Conservation (phyloP, 2,329 filamentous ascomycete species). For the Cladosporium sp. region DNA sequence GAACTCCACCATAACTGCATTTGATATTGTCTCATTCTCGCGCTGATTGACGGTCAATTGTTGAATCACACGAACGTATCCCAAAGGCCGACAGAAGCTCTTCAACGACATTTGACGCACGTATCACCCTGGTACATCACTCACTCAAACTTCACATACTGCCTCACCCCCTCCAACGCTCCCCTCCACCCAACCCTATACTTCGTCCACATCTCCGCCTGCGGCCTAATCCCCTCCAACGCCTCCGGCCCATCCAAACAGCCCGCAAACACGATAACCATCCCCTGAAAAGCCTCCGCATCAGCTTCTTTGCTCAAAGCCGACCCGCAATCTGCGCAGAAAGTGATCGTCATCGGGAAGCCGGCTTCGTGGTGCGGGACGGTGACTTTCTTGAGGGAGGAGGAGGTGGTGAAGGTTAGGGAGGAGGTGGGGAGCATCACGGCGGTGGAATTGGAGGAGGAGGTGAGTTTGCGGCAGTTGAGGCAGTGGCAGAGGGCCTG, state of each 20-base stretch:
- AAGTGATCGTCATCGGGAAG: constrained; percentile 18
- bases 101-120: too few species aligned
- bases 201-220: constrained; percentile 24
- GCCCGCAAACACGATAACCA: constrained; percentile 22
- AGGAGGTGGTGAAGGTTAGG: constrained; percentile 1
- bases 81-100: too few species aligned
- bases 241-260: constrained; percentile 17
- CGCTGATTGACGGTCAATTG: too few species aligned
- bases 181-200: constrained; percentile 14
- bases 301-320: constrained; percentile 21
- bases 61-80: too few species aligned
- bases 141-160: constrained; percentile 2
- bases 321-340: constrained; percentile 21
- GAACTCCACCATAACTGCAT: too few species aligned
- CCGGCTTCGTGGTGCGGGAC: constrained; percentile 10
- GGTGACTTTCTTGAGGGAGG: constrained; percentile 19
- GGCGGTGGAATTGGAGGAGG: constrained; percentile 14
- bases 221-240: constrained; percentile 2
- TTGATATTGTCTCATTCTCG: too few species aligned
- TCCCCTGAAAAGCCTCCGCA: constrained; percentile 14
- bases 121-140: background rate
- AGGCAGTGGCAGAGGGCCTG: constrained; percentile 26
- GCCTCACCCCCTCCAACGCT: background rate
- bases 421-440: constrained; percentile 18
- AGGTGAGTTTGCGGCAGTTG: constrained; percentile 24